Evolutionary conservation across 495 filamentous ascomycete genomes (phyloP), one percentile per base, ranked within the genome.

Genomic region (Pyrenopolyporus hunteri): DNA sequence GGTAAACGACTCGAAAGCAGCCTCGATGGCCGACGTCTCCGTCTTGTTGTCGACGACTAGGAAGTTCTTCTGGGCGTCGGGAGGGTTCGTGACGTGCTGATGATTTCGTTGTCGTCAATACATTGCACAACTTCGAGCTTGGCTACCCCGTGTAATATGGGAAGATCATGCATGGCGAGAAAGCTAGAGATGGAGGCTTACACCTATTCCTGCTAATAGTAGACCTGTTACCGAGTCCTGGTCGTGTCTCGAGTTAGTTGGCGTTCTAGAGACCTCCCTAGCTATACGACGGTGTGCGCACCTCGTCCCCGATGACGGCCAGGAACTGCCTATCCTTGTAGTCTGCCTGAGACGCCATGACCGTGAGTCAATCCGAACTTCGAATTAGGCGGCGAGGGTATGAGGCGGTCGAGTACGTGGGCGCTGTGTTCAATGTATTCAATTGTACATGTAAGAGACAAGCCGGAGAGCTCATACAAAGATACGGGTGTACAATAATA

Each of bases 301-400:
- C 94, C 87, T 98, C 94, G 76, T 99, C 95, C 29, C 93, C 93
- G 67, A 99, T 98, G 23, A 98, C 93, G 43, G 94, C 95, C 45
- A 98, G 84, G 78, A 99, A 96, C 74, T 98, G 89, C 63, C 95
- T 85, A 76, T 97, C 91, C 78, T 96, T 90, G 76, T 86, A 89
- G 44, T 83, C 80, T 36, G 84, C 81, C 14, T 85, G 74, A 22
- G 83, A 78, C 59, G 83, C 72, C 70, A 86, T 84, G 73, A 78
- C 82, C 32, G 45, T 73, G 37, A 53, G 47, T 57, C 37, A 39
- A 48, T 52, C 2, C 40, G 45, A 40, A 44, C 36, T 52, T 1
- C 40, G 45, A 40, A 44, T 40, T 17, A 25, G 51, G 51, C 43
- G 58, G 42, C 49, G 28, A 44, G 23, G 28, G 26, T 7, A 45